phyloP scores from a whole-genome alignment of 1,284 basidiomycete genomes.

The Apiotrichum domesticum region DNA sequence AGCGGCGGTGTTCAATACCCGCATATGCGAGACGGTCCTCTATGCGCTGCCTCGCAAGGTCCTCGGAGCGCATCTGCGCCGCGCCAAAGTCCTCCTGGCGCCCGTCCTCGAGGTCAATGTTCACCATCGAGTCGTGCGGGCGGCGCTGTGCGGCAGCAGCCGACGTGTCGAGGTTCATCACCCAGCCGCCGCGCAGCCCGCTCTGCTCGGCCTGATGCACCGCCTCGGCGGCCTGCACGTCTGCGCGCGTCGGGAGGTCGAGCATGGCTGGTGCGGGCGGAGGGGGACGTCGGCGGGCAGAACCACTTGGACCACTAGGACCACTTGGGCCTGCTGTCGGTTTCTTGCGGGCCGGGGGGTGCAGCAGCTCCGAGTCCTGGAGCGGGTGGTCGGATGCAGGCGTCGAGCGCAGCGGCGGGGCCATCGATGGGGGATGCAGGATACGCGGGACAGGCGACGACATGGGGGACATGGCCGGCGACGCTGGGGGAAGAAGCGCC shows the following conservation, averaged over 20 bases:
- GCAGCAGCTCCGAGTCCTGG: slow-evolving; percentile 31
- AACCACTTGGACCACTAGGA: not conserved
- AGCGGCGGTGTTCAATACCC: slow-evolving; percentile 32
- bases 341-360: slow-evolving; percentile 23
- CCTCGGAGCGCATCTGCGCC: slow-evolving; percentile 23
- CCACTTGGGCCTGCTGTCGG: too few relatives aligned
- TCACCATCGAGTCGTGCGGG: slow-evolving; percentile 35
- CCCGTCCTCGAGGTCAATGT: slow-evolving; percentile 48
- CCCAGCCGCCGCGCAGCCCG: slow-evolving; percentile 47
- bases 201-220: slow-evolving; percentile 42
- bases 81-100: slow-evolving; percentile 35
- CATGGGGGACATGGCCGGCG: slow-evolving; percentile 21
- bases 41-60: slow-evolving; percentile 27
- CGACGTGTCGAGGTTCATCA: slow-evolving; percentile 42
- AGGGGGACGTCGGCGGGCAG: slow-evolving; percentile 10
- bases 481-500: slow-evolving; percentile 37
- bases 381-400: slow-evolving; percentile 31
- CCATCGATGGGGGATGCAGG: slow-evolving; percentile 4
- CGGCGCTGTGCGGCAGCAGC: slow-evolving; percentile 21
- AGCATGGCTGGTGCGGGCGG: slow-evolving; percentile 35
- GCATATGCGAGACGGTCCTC: slow-evolving; percentile 32
- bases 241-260: slow-evolving; percentile 47
- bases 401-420: slow-evolving; percentile 11
- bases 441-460: slow-evolving; percentile 24
- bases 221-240: slow-evolving; percentile 47